phyloP scores from a whole-genome alignment of 208 protist genomes.

The Trypanosoma lewisi region DNA sequence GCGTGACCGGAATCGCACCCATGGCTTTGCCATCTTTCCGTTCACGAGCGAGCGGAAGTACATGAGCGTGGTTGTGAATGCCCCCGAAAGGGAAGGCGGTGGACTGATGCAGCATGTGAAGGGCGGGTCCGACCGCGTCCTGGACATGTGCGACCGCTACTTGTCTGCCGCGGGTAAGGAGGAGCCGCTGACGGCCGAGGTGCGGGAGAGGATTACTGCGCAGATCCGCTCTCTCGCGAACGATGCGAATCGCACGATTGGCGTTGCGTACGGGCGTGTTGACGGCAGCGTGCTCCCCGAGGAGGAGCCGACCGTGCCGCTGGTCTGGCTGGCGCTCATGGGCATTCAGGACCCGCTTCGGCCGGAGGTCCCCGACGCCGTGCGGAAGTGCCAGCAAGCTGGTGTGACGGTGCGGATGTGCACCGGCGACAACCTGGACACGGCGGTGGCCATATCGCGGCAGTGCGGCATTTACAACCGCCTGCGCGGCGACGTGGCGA shows the following conservation, averaged over 20 bases:
- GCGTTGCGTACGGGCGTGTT: conserved; percentile 61
- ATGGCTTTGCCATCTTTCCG: conserved; percentile 68
- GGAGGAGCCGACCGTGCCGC: conserved; percentile 62
- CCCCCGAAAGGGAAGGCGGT: conserved; percentile 33
- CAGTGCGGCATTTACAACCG: conserved; percentile 91
- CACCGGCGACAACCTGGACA: conserved; percentile 94
- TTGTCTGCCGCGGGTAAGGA: conserved; percentile 51
- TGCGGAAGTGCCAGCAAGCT: conserved; percentile 89
- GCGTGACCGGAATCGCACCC: conserved; percentile 32
- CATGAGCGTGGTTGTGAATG: conserved; percentile 71
- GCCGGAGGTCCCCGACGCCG: conserved; percentile 90
- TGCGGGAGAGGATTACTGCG: conserved; percentile 33
- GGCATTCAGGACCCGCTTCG: conserved; percentile 95
- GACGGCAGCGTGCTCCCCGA: conserved; percentile 33
- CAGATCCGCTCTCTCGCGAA: conserved; percentile 52
- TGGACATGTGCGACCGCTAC: conserved; percentile 73
- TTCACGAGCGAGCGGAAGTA: conserved; percentile 89
- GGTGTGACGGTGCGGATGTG: conserved; percentile 96
- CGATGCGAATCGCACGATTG: conserved; percentile 83
- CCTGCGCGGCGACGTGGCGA: conserved; percentile 61
- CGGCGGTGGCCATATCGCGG: conserved; percentile 91
- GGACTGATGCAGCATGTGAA: conserved; percentile 79
- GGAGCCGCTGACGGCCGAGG: conserved; percentile 37
- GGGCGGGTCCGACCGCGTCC: conserved; percentile 90
- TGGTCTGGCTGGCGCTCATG: conserved; percentile 93